Evolutionary conservation across 345 rosid genomes (phyloP).

Genomic region (Dimocarpus longan): DNA sequence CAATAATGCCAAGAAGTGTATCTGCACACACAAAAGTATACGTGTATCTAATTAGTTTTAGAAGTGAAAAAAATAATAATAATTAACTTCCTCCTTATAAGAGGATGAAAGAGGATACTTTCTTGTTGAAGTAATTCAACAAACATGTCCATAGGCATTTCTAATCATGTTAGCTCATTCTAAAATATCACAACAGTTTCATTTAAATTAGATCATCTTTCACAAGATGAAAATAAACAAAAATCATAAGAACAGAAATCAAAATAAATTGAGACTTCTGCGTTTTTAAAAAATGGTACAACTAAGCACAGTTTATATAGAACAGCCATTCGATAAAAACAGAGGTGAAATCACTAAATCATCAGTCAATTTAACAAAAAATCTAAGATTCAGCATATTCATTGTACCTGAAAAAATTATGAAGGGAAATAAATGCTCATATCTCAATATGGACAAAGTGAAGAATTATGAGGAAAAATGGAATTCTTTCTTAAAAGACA

Average conservation of each 20-base stretch:
- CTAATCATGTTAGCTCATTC: not conserved
- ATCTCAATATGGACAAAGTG: not conserved
- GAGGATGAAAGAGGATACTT: not conserved
- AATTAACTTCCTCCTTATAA: not conserved
- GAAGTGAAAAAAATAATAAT: not conserved
- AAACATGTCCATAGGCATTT: not conserved
- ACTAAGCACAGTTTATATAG: not conserved
- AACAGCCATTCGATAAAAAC: not conserved
- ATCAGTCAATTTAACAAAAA: not conserved
- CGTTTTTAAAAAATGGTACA: not conserved
- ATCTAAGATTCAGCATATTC: not conserved
- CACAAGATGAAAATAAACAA: not conserved
- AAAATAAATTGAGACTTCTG: not conserved
- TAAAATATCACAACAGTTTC: not conserved
- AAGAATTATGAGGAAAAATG: not conserved
- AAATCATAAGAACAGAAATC: not conserved
- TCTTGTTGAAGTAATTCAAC: not conserved
- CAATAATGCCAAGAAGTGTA: not conserved
- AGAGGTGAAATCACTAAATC: not conserved
- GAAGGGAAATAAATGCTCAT: slow-evolving; percentile 1
- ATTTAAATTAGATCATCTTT: not conserved
- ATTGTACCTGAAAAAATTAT: not conserved
- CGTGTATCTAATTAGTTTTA: not conserved
- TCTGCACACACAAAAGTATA: too few species aligned
- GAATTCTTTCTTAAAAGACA: not conserved